phyloP scores from a whole-genome alignment of 805 yeast species.

The Nakazawaea molendinolei region DNA sequence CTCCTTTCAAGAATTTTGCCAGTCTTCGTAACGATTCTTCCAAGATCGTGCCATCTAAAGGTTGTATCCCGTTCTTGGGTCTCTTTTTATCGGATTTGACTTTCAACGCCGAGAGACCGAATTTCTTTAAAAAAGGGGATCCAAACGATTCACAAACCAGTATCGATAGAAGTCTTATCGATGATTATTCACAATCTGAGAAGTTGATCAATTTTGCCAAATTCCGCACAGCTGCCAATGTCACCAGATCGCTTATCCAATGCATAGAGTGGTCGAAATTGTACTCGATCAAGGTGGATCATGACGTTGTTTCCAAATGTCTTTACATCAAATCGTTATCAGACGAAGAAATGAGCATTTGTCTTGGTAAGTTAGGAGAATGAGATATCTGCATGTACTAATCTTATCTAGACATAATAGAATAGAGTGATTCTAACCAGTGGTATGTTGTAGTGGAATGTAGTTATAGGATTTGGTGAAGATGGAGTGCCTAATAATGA shows the following conservation, averaged over 20 bases:
- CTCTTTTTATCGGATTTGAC: slow-evolving; percentile 78
- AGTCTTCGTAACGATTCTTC: slow-evolving; percentile 59
- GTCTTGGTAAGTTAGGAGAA: slow-evolving; percentile 18
- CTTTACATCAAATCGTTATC: slow-evolving; percentile 69
- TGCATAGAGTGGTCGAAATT: slow-evolving; percentile 80
- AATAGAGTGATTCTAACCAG: no score
- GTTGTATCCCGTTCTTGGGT: slow-evolving; percentile 89
- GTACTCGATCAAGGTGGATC: slow-evolving; percentile 48
- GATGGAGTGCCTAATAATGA: no score
- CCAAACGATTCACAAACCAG: slow-evolving; percentile 11
- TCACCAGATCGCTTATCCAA: slow-evolving; percentile 70
- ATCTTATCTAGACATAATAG: no score
- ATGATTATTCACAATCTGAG: slow-evolving; percentile 20
- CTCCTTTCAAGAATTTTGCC: slow-evolving; percentile 69
- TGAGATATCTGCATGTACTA: background rate
- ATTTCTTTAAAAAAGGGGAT: slow-evolving; percentile 26
- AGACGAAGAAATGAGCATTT: slow-evolving; percentile 61
- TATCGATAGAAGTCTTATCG: slow-evolving; percentile 4
- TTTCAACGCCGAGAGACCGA: slow-evolving; percentile 60
- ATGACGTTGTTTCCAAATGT: slow-evolving; percentile 74
- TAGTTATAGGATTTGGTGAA: no score
- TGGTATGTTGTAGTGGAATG: no score
- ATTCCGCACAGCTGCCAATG: slow-evolving; percentile 66
- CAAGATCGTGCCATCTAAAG: slow-evolving; percentile 54
- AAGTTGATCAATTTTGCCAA: slow-evolving; percentile 69